phyloP scores from a whole-genome alignment of 1,284 basidiomycete species.

The Termitomyces sp. region DNA sequence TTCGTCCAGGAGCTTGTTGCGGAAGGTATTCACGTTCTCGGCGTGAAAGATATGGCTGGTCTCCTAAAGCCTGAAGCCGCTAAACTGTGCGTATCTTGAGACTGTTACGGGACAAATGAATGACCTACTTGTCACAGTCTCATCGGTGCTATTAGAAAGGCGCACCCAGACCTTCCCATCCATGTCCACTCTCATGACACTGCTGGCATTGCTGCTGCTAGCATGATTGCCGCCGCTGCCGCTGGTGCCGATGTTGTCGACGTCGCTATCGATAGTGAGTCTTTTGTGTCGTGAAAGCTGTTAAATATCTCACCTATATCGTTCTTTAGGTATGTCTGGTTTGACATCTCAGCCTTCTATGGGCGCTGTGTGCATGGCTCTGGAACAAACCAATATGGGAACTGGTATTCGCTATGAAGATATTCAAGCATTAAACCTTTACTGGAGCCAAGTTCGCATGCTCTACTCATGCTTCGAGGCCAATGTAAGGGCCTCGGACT shows the following conservation, averaged over 20 bases:
- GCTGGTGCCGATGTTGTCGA: conserved; percentile 98
- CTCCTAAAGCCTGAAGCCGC: conserved; percentile 94
- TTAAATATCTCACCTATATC: neutral
- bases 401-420: conserved; percentile 97
- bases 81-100: conserved; percentile 54
- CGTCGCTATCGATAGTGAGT: conserved; percentile 94
- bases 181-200: conserved; percentile 99
- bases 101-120: conserved; percentile 1
- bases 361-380: conserved; percentile 91
- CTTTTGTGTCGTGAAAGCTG: neutral
- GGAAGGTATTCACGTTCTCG: conserved; percentile 96
- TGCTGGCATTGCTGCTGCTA: conserved; percentile 94
- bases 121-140: conserved; percentile 50
- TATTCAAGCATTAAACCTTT: conserved; percentile 95
- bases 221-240: conserved; percentile 93
- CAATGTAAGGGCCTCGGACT: conserved; percentile 95
- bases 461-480: conserved; percentile 98
- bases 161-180: conserved; percentile 96
- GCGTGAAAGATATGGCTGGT: conserved; percentile 99
- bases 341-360: conserved; percentile 98
- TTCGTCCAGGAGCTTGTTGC: conserved; percentile 91
- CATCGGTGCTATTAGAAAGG: conserved; percentile 90
- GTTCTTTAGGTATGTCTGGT: conserved; percentile 83
- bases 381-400: conserved; percentile 93
- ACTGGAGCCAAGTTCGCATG: conserved; percentile 97